These are phyloP conservation scores for Tritrichomonas foetus DNA, from an alignment of 208 protist species.

Conservation along the genomic window DNA sequence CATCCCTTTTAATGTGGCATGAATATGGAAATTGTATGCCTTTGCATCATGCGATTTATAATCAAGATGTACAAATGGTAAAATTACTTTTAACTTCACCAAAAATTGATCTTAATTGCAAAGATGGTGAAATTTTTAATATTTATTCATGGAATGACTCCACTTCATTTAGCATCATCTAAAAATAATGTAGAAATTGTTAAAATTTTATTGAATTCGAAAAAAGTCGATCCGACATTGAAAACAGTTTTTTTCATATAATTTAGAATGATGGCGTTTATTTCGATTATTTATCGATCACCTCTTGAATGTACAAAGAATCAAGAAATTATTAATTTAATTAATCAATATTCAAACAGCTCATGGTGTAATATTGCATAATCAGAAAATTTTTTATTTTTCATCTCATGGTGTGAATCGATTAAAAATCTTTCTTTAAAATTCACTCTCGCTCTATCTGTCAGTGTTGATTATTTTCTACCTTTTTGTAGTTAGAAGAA, in stretches of 20 bases:
- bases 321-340: background rate
- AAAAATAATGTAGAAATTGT: background rate
- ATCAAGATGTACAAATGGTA: background rate
- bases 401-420: too few species aligned
- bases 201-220: background rate
- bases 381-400: background rate
- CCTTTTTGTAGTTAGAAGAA: too few species aligned
- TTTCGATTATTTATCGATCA: background rate
- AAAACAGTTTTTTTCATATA: background rate
- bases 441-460: too few species aligned
- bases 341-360: background rate
- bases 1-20: background rate
- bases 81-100: background rate
- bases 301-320: background rate
- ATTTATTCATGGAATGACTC: background rate
- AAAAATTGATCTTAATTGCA: background rate
- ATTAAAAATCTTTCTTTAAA: too few species aligned
- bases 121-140: background rate
- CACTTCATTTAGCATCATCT: background rate
- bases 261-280: background rate
- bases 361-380: background rate
- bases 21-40: background rate
- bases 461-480: too few species aligned
- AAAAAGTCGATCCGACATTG: background rate
- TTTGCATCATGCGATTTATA: background rate